These are phyloP conservation scores for Candida xiaguanensis DNA, from an alignment of 805 yeast species.

Conservation along the genomic window DNA sequence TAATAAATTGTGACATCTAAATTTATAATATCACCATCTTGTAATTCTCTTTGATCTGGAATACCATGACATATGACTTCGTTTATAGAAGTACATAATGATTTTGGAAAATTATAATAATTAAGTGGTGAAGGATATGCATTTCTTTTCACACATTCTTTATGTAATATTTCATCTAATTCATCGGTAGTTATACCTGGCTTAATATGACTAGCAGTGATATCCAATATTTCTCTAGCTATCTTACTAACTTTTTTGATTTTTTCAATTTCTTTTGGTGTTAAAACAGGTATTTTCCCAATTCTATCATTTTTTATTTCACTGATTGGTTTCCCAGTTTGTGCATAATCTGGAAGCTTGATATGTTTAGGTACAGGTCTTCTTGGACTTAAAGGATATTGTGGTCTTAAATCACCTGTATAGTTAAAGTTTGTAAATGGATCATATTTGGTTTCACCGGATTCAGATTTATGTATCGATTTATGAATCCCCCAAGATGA, in stretches of 20 bases:
- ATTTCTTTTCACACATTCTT: conserved; percentile 81
- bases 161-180: conserved; percentile 80
- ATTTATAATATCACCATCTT: conserved; percentile 94
- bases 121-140: conserved; percentile 95
- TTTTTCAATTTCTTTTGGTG: conserved; percentile 65
- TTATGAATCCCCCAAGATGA: conserved; percentile 71
- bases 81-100: conserved; percentile 89
- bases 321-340: conserved; percentile 68
- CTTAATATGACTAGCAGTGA: conserved; percentile 74
- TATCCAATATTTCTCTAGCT: conserved; percentile 87
- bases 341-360: conserved; percentile 79
- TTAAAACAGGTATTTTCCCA: conserved; percentile 59
- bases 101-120: conserved; percentile 90
- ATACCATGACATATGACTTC: conserved; percentile 97
- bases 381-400: conserved; percentile 75
- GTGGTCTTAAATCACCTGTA: conserved; percentile 72
- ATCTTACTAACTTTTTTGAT: conserved; percentile 71
- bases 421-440: conserved; percentile 82
- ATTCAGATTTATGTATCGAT: conserved; percentile 58
- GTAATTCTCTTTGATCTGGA: conserved; percentile 81
- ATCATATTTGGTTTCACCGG: conserved; percentile 57
- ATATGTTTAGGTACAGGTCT: conserved; percentile 70
- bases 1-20: conserved; percentile 82
- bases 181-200: conserved; percentile 95
- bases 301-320: conserved; percentile 74